phyloP scores from a whole-genome alignment of 2,329 filamentous ascomycete genomes.

The Capronia americana region DNA sequence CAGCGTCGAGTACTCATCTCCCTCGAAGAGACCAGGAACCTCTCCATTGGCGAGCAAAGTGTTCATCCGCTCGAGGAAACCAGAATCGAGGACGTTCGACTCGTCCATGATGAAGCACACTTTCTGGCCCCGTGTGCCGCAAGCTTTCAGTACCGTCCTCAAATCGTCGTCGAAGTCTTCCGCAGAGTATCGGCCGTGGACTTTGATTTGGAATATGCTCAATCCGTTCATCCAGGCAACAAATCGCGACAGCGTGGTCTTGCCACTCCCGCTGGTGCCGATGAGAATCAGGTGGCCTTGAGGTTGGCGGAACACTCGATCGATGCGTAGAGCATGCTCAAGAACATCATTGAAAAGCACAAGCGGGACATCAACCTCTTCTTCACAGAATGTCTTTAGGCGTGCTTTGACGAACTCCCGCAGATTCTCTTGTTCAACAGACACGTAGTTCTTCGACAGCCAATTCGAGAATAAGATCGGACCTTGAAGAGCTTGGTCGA shows the following conservation, averaged over 20 bases:
- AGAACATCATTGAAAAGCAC: constrained; percentile 99
- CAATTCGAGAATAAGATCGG: constrained; percentile 99
- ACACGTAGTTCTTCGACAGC: constrained; percentile 98
- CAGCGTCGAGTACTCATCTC: constrained; percentile 96
- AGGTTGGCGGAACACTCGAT: constrained; percentile 96
- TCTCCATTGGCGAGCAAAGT: constrained; percentile 98
- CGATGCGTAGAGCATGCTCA: constrained; percentile 96
- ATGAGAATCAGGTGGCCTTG: constrained; percentile 98
- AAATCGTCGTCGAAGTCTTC: constrained; percentile 99
- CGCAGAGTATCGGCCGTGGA: constrained; percentile 96
- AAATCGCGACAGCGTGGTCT: constrained; percentile 96
- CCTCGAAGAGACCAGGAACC: constrained; percentile 96
- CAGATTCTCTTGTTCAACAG: constrained; percentile 91
- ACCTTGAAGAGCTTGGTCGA: constrained; percentile 83
- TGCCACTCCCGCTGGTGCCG: constrained; percentile 96
- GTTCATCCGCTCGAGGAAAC: constrained; percentile 99
- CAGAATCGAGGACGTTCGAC: constrained; percentile 96
- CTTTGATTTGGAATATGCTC: constrained; percentile 99
- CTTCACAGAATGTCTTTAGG: constrained; percentile 97
- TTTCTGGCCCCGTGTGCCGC: constrained; percentile 97
- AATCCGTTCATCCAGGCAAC: constrained; percentile 99
- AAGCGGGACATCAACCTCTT: constrained; percentile 97
- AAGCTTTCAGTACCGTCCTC: constrained; percentile 87
- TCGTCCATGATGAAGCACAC: constrained; percentile 99
- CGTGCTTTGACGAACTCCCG: constrained; percentile 97